Conservation (phyloP, 805 yeast species). For the Monosporozyma servazzii region DNA sequence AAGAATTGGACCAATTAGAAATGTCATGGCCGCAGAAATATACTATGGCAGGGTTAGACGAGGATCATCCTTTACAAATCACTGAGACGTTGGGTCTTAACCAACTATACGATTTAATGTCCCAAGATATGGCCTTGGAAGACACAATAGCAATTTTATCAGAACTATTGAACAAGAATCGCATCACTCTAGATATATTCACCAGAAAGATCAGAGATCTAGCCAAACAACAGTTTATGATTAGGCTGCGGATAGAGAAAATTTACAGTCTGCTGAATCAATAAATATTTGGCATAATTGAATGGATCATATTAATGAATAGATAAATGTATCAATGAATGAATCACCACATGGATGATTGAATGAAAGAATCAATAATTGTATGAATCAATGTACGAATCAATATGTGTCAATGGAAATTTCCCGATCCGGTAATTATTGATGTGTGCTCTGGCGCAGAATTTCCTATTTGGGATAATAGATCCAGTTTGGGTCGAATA, state of each 20-base stretch:
- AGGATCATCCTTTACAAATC: constrained; percentile 21
- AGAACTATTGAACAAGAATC: constrained; percentile 13
- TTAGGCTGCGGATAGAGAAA: constrained; percentile 39
- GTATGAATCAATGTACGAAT: too few species aligned
- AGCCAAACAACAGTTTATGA: constrained; percentile 56
- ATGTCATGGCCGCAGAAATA: constrained; percentile 3
- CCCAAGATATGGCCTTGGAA: constrained; percentile 60
- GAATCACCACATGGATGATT: too few species aligned
- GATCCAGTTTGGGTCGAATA: too few species aligned
- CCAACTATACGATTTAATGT: constrained; percentile 42
- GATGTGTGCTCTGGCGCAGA: too few species aligned
- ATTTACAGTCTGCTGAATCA: constrained; percentile 16
- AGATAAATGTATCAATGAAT: too few species aligned
- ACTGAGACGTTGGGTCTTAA: constrained; percentile 46
- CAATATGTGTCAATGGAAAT: too few species aligned
- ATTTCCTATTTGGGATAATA: too few species aligned
- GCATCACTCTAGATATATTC: constrained; percentile 19
- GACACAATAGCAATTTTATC: constrained; percentile 53
- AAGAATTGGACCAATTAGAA: constrained; percentile 4
- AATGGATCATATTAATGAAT: too few species aligned
- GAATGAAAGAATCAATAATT: too few species aligned
- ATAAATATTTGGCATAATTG: too few species aligned
- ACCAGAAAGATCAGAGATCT: constrained; percentile 39
- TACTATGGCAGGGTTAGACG: neutral
- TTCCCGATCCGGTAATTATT: too few species aligned